phyloP scores from a whole-genome alignment of 345 rosid genomes.

The Carallia brachiata region DNA sequence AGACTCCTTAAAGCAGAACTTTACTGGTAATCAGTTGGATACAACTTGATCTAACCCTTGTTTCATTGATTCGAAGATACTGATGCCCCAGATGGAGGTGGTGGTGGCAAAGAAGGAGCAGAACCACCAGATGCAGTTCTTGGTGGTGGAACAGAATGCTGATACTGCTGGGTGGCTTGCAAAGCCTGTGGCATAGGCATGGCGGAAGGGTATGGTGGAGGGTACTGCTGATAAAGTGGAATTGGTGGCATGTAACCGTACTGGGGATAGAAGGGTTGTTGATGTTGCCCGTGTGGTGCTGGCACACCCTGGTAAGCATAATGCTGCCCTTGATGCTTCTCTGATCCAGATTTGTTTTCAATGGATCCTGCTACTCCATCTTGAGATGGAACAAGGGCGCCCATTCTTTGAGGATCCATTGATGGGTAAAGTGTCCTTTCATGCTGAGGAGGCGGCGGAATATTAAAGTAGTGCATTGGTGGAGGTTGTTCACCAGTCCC shows the following conservation, averaged over 20 bases:
- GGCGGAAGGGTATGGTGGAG: slow-evolving; percentile 42
- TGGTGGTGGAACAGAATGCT: slow-evolving; percentile 36
- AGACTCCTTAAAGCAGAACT: no score
- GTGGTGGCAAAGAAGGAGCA: slow-evolving; percentile 17
- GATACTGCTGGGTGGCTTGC: slow-evolving; percentile 40
- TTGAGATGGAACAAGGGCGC: slow-evolving; percentile 67
- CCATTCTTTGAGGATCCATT: slow-evolving; percentile 99
- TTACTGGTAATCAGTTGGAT: no score
- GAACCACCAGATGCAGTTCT: slow-evolving; percentile 31
- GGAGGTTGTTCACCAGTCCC: slow-evolving; percentile 54
- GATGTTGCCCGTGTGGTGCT: slow-evolving; percentile 36
- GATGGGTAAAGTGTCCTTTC: slow-evolving; percentile 80
- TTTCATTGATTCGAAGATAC: slow-evolving; percentile 11
- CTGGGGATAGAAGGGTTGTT: slow-evolving; percentile 34
- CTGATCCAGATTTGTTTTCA: slow-evolving; percentile 47
- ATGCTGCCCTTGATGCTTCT: slow-evolving; percentile 50
- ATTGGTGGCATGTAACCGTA: slow-evolving; percentile 59
- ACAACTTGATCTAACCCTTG: no score
- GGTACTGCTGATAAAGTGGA: slow-evolving; percentile 66
- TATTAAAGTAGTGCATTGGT: slow-evolving; percentile 66
- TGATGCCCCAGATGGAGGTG: slow-evolving; percentile 10
- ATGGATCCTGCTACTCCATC: slow-evolving; percentile 48
- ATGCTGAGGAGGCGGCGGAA: slow-evolving; percentile 65
- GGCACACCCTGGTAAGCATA: slow-evolving; percentile 48
- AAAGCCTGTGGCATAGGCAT: slow-evolving; percentile 41